Evolutionary conservation across 768 basidiomycete genomes (phyloP).

Genomic region (Gloeostereum incarnatum): DNA sequence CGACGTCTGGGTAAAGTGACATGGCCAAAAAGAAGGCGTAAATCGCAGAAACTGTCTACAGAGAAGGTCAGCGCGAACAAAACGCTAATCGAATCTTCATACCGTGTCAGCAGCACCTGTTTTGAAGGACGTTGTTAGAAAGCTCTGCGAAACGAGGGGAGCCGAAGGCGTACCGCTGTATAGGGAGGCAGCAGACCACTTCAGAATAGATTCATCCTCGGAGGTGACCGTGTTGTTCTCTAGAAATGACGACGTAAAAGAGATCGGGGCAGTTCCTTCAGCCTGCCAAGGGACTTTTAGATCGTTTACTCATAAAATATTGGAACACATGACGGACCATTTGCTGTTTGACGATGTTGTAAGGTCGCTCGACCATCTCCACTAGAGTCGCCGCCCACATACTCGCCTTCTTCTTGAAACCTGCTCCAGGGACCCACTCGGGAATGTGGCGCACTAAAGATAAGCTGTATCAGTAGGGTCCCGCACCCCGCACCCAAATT

Average conservation of each 20-base stretch:
- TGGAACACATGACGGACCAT: slow-evolving; percentile 26
- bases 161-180: slow-evolving; percentile 32
- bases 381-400: slow-evolving; percentile 42
- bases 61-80: background rate
- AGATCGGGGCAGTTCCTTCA: slow-evolving; percentile 45
- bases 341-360: slow-evolving; percentile 51
- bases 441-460: slow-evolving; percentile 47
- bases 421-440: slow-evolving; percentile 55
- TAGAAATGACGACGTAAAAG: slow-evolving; percentile 50
- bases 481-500: background rate
- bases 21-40: slow-evolving; percentile 57
- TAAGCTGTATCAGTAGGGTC: background rate
- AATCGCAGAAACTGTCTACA: slow-evolving; percentile 52
- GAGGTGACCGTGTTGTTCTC: slow-evolving; percentile 36
- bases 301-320: background rate
- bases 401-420: slow-evolving; percentile 43
- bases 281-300: slow-evolving; percentile 36
- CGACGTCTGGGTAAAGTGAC: slow-evolving; percentile 44
- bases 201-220: slow-evolving; percentile 55
- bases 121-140: slow-evolving; percentile 4
- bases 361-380: slow-evolving; percentile 48
- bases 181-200: slow-evolving; percentile 55
- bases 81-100: slow-evolving; percentile 13
- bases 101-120: slow-evolving; percentile 54
- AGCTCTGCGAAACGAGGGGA: background rate